Evolutionary conservation across 1,284 basidiomycete species (phyloP).

Genomic region (Meripilus lineatus): DNA sequence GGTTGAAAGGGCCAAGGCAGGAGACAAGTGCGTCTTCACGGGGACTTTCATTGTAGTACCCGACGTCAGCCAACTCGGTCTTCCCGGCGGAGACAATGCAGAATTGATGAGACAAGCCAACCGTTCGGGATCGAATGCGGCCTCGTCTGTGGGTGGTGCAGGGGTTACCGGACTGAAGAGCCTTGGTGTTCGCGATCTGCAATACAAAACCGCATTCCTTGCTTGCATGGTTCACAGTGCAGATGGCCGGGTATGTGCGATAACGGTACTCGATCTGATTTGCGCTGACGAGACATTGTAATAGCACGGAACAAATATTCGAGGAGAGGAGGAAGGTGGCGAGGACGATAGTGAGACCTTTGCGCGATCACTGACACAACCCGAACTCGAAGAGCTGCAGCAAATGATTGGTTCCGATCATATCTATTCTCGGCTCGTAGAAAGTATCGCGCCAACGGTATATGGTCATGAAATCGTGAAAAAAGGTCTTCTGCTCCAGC

Average conservation of each 20-base stretch:
- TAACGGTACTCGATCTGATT: no score
- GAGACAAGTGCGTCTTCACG: conserved; percentile 98
- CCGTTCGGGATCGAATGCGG: conserved; percentile 55
- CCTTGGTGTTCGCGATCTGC: conserved; percentile 91
- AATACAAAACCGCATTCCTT: conserved; percentile 98
- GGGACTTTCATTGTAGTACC: conserved; percentile 98
- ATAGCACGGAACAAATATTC: conserved; percentile 80
- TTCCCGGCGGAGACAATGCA: conserved; percentile 91
- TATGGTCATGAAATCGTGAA: conserved; percentile 99
- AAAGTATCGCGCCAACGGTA: conserved; percentile 96
- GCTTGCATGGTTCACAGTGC: conserved; percentile 96
- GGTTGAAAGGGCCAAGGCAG: conserved; percentile 97
- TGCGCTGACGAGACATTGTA: no score
- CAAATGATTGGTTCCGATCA: conserved; percentile 91
- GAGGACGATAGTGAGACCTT: conserved; percentile 79
- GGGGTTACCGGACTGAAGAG: conserved; percentile 95
- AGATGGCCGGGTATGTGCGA: conserved; percentile 77
- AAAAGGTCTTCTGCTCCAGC: conserved; percentile 94
- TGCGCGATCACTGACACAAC: conserved; percentile 84
- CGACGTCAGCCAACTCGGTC: conserved; percentile 93
- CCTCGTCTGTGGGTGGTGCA: conserved; percentile 71
- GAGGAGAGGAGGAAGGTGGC: conserved; percentile 79
- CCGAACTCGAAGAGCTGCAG: conserved; percentile 93
- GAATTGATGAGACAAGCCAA: conserved; percentile 87
- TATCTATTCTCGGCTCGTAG: conserved; percentile 92